Evolutionary conservation across 371 early-diverging fungal species (phyloP).

Genomic region (Rhizopus microsporus): DNA sequence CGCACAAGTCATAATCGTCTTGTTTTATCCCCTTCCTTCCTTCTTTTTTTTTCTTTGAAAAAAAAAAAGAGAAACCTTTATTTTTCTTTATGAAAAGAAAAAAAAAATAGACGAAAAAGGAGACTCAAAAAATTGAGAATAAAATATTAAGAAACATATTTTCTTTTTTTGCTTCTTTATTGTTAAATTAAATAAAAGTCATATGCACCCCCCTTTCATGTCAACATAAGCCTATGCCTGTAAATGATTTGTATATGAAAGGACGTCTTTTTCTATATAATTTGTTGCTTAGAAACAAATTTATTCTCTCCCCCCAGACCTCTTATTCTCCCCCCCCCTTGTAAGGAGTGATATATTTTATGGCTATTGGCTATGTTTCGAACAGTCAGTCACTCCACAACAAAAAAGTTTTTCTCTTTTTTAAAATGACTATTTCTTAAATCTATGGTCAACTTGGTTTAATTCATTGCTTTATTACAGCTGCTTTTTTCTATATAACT

Average conservation of each 20-base stretch:
- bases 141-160: neutral
- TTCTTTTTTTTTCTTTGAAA: conserved; percentile 4
- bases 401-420: too few species aligned
- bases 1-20: conserved; percentile 23
- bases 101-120: conserved; percentile 1
- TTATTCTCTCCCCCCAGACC: too few species aligned
- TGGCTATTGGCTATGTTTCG: conserved; percentile 26
- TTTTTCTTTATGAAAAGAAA: neutral
- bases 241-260: too few species aligned
- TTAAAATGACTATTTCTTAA: too few species aligned
- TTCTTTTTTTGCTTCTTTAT: conserved; percentile 6
- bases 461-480: too few species aligned
- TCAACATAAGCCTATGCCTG: neutral
- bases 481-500: too few species aligned
- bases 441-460: too few species aligned
- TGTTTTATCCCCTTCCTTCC: neutral
- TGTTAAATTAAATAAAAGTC: conserved; percentile 3
- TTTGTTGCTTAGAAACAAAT: conserved; percentile 10
- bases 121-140: neutral
- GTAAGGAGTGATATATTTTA: conserved; percentile 14
- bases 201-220: neutral
- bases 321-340: conserved; percentile 13
- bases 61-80: conserved; percentile 11
- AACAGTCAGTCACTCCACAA: conserved; percentile 4
- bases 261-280: too few species aligned